Base-by-base conservation (phyloP, 371 early-diverging fungal species). In the Mucor irregularis region DNA sequence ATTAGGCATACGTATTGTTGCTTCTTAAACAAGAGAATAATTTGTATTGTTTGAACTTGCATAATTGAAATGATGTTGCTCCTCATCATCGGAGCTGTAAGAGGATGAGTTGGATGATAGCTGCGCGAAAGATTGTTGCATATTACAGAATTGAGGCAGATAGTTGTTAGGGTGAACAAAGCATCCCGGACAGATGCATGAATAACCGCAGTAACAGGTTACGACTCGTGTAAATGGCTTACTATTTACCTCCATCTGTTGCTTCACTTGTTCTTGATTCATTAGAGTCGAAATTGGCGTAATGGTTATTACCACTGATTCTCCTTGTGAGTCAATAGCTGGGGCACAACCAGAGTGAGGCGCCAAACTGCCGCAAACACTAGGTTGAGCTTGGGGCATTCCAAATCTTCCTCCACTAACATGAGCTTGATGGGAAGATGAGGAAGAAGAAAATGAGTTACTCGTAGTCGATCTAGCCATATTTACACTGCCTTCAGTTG, bases 291-390 rank as follows among this genome's bases (percentile, higher is more conserved):
- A 52, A 7, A 73, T 56, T 29, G 76, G 76, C 22, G 76, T 71
- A 35, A 75, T 71, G 22, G 72, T 75, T 8, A 75, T 62, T 14
- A 71, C 62, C 14, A 75, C 69, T 4, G 76, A 75, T 56, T 75
- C 26, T 19, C 58, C 65, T 35, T 44, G 54, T 9, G 46, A 26
- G 24, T 53, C 35, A 13, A 22, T n/a, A 6, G 29, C n/a, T 28
- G 47, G 35, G 14, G 45, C 17, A 10, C 49, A 59, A 22, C 49
- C 54, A n/a, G 37, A 16, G 43, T 61, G 61, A 17, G 56, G 49
- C 8, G 37, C 39, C 17, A 53, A 10, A 31, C 58, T 49, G 9
- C 57, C 53, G 26, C 65, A 48, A 14, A 56, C 13, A 28, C 19
- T 49, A 14, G 22, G 42, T 16, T 38, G 48, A 9, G 37, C 30